phyloP scores from a whole-genome alignment of 768 basidiomycete genomes.

The Myochromella boudieri region DNA sequence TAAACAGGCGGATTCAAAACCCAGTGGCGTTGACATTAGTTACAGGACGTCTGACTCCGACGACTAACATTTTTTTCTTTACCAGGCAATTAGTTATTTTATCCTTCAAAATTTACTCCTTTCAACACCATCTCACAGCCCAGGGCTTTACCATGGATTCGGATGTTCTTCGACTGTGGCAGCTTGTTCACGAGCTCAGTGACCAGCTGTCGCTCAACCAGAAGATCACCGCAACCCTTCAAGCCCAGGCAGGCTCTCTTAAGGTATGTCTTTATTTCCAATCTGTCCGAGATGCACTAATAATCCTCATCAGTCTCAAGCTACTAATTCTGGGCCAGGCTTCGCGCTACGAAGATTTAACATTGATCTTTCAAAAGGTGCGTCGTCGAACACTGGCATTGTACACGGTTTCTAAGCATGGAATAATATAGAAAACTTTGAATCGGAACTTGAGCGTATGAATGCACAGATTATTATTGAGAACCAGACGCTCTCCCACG shows the following conservation, averaged over 20 bases:
- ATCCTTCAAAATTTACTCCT: too few species aligned
- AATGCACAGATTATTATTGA: slow-evolving; percentile 92
- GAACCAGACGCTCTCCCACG: slow-evolving; percentile 88
- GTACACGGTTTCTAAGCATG: background rate
- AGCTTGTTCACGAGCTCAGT: slow-evolving; percentile 77
- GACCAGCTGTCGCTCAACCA: slow-evolving; percentile 84
- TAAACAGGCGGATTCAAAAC: too few species aligned
- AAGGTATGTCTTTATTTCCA: slow-evolving; percentile 53
- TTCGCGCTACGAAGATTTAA: slow-evolving; percentile 84
- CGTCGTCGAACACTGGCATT: slow-evolving; percentile 13
- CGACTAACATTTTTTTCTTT: too few species aligned
- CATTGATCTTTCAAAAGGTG: slow-evolving; percentile 83
- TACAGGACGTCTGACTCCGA: too few species aligned
- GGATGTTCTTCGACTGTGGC: slow-evolving; percentile 76
- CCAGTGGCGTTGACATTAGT: too few species aligned
- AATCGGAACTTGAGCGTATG: slow-evolving; percentile 87
- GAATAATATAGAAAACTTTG: slow-evolving; percentile 73
- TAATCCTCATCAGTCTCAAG: slow-evolving; percentile 64
- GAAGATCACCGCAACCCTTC: slow-evolving; percentile 66
- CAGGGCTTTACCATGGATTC: too few species aligned
- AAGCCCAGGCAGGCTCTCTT: slow-evolving; percentile 66
- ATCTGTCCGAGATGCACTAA: slow-evolving; percentile 10
- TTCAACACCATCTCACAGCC: too few species aligned
- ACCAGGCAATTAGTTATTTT: too few species aligned
- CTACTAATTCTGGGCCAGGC: slow-evolving; percentile 67